A percentile compares a stretch with the other conserved stretches of the same genome.
phyloP scores from a whole-genome alignment of 306 rosid species.

The Clitoria ternatea region DNA sequence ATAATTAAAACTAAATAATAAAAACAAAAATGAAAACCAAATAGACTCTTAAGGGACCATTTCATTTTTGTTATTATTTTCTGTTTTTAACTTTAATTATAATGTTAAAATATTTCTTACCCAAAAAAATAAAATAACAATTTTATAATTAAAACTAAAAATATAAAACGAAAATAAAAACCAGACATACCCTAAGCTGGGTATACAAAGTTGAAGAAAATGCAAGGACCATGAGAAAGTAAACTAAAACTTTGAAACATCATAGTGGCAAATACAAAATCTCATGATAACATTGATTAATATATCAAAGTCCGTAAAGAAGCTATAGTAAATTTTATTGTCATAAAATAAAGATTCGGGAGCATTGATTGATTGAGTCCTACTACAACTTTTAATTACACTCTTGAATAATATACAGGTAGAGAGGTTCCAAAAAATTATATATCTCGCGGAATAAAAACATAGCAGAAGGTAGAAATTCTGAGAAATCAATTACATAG shows the following conservation, averaged over 20 bases:
- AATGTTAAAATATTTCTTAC: too few relatives aligned
- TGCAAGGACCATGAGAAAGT: neutral
- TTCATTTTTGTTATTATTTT: too few relatives aligned
- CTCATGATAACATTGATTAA: neutral
- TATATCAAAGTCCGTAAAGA: neutral
- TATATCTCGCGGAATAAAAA: neutral
- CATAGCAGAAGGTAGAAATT: neutral
- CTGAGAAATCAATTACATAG: slow-evolving; percentile 14
- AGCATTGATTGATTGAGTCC: neutral
- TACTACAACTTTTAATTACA: neutral
- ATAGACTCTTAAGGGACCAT: too few relatives aligned
- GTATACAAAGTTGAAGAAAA: neutral
- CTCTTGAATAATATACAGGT: neutral
- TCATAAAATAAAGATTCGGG: neutral
- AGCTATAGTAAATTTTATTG: neutral
- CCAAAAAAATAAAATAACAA: too few relatives aligned
- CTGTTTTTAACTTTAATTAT: too few relatives aligned
- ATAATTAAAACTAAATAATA: too few relatives aligned
- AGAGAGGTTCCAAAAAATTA: neutral
- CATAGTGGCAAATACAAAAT: neutral
- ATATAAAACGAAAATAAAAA: too few relatives aligned
- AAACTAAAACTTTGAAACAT: neutral
- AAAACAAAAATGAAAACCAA: too few relatives aligned
- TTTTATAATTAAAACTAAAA: too few relatives aligned
- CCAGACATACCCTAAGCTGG: too few relatives aligned